Conservation (phyloP, 257 asterid species). For the Schizonepeta tenuifolia region DNA sequence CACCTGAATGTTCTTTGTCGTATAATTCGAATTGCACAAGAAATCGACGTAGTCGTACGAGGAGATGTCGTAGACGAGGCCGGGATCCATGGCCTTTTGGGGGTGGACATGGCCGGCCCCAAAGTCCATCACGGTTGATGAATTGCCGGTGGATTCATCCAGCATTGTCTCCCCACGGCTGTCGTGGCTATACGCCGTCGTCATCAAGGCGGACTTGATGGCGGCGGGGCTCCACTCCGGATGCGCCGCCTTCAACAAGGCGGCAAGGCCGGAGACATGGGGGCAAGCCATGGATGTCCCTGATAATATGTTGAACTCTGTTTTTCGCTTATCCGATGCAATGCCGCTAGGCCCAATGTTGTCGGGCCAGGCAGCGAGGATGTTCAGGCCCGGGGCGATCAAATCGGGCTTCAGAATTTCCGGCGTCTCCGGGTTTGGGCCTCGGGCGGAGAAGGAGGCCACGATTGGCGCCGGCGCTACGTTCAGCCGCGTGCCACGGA, state of each 20-base stretch:
- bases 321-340: slow-evolving; percentile 62
- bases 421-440: slow-evolving; percentile 83
- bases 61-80: slow-evolving; percentile 67
- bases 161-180: slow-evolving; percentile 65
- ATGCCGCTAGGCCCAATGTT: slow-evolving; percentile 72
- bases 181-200: slow-evolving; percentile 77
- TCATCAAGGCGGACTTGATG: slow-evolving; percentile 85
- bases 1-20: slow-evolving; percentile 54
- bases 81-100: slow-evolving; percentile 87
- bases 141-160: slow-evolving; percentile 78
- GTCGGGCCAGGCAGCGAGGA: slow-evolving; percentile 93
- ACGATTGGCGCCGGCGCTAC: slow-evolving; percentile 86
- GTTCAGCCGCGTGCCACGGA: slow-evolving; percentile 69
- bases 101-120: slow-evolving; percentile 96
- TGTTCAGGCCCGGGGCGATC: slow-evolving; percentile 89
- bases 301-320: slow-evolving; percentile 78
- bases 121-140: slow-evolving; percentile 78
- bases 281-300: slow-evolving; percentile 98
- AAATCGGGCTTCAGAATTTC: slow-evolving; percentile 87
- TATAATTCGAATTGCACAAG: slow-evolving; percentile 78
- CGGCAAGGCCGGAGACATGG: slow-evolving; percentile 83
- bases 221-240: slow-evolving; percentile 96
- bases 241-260: slow-evolving; percentile 85
- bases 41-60: slow-evolving; percentile 77
- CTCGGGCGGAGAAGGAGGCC: slow-evolving; percentile 86